Conservation (phyloP, 208 protist genomes). For the Trypanosoma vivax region DNA sequence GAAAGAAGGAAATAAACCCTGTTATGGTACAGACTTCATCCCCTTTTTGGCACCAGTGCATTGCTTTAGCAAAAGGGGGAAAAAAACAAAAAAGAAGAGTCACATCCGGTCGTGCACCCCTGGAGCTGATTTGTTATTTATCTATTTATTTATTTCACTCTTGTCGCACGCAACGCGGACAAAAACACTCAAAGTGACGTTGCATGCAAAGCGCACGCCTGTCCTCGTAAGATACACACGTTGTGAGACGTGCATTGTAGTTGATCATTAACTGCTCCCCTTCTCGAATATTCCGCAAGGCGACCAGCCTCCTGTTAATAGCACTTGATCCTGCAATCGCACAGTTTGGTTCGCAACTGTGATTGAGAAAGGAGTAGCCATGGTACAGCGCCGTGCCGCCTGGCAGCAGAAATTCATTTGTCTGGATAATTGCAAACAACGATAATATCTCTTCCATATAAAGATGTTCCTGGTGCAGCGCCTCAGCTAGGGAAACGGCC, state of each 20-base stretch:
- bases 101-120: no score
- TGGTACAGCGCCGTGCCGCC: conserved; percentile 65
- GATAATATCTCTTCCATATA: conserved; percentile 86
- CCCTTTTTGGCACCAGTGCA: no score
- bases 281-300: conserved; percentile 60
- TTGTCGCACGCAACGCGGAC: conserved; percentile 56
- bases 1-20: no score
- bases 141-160: conserved; percentile 24
- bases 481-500: conserved; percentile 47
- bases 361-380: conserved; percentile 69
- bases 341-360: conserved; percentile 87
- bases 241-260: conserved; percentile 72
- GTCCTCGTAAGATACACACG: conserved; percentile 59
- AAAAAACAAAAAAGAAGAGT: no score
- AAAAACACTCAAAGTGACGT: conserved; percentile 86
- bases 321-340: conserved; percentile 31
- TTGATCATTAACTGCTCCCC: conserved; percentile 86
- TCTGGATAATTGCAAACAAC: conserved; percentile 78
- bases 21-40: no score
- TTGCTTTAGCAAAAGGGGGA: no score
- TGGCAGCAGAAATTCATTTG: conserved; percentile 70
- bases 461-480: conserved; percentile 65
- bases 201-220: conserved; percentile 71
- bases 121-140: no score
- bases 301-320: conserved; percentile 27